Evolutionary conservation across 129 eudicot genomes (phyloP).

Genomic region (Lonicera japonica): DNA sequence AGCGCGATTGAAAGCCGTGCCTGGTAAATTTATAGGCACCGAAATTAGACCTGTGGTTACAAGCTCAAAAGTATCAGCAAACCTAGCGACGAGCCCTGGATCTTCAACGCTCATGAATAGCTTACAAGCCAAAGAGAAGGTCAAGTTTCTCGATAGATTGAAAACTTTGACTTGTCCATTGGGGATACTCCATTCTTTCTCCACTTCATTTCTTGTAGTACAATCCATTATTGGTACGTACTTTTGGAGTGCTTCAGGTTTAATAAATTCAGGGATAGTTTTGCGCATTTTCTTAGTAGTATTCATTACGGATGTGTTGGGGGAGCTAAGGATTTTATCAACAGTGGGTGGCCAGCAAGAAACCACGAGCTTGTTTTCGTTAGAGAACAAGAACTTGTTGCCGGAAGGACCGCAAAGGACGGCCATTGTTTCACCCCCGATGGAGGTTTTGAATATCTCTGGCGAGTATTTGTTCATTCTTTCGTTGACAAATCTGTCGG

Average conservation of each 20-base stretch:
- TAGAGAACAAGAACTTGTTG: slow-evolving; percentile 42
- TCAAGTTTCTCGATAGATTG: neutral
- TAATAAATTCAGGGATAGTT: neutral
- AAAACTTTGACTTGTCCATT: neutral
- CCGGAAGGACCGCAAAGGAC: slow-evolving; percentile 35
- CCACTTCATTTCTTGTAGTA: neutral
- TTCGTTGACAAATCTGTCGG: slow-evolving; percentile 30
- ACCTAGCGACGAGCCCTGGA: neutral
- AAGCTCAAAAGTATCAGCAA: neutral
- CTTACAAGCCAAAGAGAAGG: slow-evolving; percentile 2
- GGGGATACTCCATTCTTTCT: neutral
- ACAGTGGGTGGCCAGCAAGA: slow-evolving; percentile 6
- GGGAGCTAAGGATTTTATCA: neutral
- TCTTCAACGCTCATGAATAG: slow-evolving; percentile 7
- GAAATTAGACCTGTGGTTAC: neutral
- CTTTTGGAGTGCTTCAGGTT: slow-evolving; percentile 1
- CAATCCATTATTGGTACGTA: slow-evolving; percentile 4
- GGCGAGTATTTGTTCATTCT: slow-evolving; percentile 28
- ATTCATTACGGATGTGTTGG: no score
- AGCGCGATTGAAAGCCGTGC: slow-evolving; percentile 2
- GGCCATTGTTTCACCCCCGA: slow-evolving; percentile 23
- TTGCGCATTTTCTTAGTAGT: neutral
- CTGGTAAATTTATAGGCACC: slow-evolving; percentile 1
- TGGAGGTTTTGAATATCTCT: slow-evolving; percentile 27
- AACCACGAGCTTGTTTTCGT: slow-evolving; percentile 13